Evolutionary conservation across 23 red algal species (phyloP), one percentile per base, ranked within the genome.

Genomic region (Agarophyton chilense): DNA sequence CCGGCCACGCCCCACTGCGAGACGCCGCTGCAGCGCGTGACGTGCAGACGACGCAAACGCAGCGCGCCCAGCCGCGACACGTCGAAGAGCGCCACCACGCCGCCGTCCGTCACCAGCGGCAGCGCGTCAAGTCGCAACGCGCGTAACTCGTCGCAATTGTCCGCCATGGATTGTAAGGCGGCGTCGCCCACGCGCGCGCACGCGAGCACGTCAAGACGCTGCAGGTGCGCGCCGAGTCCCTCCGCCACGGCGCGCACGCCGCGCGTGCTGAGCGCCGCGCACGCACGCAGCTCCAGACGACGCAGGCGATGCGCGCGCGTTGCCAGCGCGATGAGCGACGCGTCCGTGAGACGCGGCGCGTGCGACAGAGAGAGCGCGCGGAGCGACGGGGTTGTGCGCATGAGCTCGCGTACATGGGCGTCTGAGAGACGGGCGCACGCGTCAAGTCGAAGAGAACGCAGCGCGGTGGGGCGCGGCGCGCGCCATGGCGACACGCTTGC

Each of bases 201-300:
- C 17, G 38, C 32, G 10, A 6, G 52, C 32, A 81, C 0, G n/a
- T 13, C 24, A 19, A 81, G 31, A 10, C 53, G 53, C 9, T 42
- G 53, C 52, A 81, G 52, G 9, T 13, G 42, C 52, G 53, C 52
- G 40, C 77, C 77, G 26, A 81, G 52, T 22, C 77, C 77, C 77
- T 81, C 77, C 18, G 77, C 77, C 2, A 81, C 52, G 36, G 77
- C 77, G 53, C 77, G 77, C 12, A 81, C 52, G 12, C 65, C 65
- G 34, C 65, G 42, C 19, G 65, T 72, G 18, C 34, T 42, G 34
- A 72, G 34, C 2, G n/a, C 35, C 1, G 10, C 4, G 35, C 65
- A 72, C 34, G 34, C 40, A 1, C 65, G 42, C 56, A 61, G 28
- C 5, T 17, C 6, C n/a, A 47, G 44, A 6, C 12, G 7, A 12